These are phyloP conservation scores for Backusella sp. DNA, from an alignment of 192 early-diverging fungal genomes.

Conservation along the genomic window DNA sequence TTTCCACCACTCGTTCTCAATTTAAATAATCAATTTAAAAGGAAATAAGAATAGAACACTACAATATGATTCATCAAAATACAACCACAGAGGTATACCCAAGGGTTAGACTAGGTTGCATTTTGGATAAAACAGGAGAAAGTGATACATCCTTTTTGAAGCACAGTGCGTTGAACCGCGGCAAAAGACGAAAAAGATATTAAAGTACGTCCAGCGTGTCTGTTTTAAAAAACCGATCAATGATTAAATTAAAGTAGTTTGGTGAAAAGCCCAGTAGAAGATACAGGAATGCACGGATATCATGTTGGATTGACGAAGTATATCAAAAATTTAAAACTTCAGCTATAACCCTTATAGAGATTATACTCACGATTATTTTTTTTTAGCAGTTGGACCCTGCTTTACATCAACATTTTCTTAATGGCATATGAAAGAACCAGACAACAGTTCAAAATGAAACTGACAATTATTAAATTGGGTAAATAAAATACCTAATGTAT, in stretches of 20 bases:
- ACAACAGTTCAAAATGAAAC: not conserved
- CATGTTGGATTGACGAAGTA: not conserved
- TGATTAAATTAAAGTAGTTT: not conserved
- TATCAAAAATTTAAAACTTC: not conserved
- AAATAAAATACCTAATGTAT: not conserved
- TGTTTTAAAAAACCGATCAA: not conserved
- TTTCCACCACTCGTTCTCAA: not conserved
- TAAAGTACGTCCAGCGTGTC: not conserved
- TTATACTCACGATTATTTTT: not conserved
- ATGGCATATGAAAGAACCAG: not conserved
- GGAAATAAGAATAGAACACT: not conserved
- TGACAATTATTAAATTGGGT: not conserved
- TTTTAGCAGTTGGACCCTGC: not conserved
- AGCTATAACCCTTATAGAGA: not conserved
- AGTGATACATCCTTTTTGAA: not conserved
- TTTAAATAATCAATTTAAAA: not conserved
- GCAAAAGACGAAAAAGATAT: not conserved
- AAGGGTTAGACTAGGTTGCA: not conserved
- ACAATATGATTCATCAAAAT: not conserved
- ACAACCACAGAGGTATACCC: not conserved
- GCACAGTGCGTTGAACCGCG: not conserved
- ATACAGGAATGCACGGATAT: not conserved
- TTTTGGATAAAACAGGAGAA: not conserved
- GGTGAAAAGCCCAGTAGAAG: not conserved
- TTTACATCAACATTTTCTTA: not conserved